These are phyloP conservation scores for Sclerotinia minor DNA, from an alignment of 2,329 filamentous ascomycete species.

Conservation along the genomic window DNA sequence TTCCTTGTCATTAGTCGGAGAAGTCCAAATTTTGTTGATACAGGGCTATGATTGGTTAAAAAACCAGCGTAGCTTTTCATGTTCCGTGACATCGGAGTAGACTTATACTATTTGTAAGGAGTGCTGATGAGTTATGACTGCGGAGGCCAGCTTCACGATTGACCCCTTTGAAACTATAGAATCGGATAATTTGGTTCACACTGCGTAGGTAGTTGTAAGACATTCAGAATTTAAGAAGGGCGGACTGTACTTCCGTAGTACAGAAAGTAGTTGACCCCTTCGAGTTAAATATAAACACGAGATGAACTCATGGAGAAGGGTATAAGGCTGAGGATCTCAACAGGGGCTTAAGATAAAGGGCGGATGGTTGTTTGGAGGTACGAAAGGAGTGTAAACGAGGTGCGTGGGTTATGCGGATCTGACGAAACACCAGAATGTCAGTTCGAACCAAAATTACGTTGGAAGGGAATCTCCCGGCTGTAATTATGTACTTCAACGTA, in stretches of 20 bases:
- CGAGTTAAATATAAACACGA: conserved; percentile 12
- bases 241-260: neutral
- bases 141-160: neutral
- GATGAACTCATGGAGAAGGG: conserved; percentile 20
- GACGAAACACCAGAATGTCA: neutral
- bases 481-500: neutral
- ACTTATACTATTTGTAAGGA: neutral
- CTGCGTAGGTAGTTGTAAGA: conserved; percentile 5
- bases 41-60: neutral
- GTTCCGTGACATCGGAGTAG: conserved; percentile 15
- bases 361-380: neutral
- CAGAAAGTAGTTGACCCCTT: neutral
- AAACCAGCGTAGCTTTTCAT: neutral
- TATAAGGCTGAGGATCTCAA: conserved; percentile 14
- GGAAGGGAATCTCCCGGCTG: neutral
- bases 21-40: neutral
- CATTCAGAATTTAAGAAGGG: neutral
- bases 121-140: conserved; percentile 4
- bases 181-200: neutral
- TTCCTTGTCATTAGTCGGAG: conserved; percentile 4
- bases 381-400: conserved; percentile 16
- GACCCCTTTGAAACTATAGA: neutral
- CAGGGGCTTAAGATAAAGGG: neutral
- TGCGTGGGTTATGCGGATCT: neutral
- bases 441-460: neutral